These are phyloP conservation scores for Vaccinium vitisidaea DNA, from an alignment of 148 eudicot genomes.

Conservation along the genomic window DNA sequence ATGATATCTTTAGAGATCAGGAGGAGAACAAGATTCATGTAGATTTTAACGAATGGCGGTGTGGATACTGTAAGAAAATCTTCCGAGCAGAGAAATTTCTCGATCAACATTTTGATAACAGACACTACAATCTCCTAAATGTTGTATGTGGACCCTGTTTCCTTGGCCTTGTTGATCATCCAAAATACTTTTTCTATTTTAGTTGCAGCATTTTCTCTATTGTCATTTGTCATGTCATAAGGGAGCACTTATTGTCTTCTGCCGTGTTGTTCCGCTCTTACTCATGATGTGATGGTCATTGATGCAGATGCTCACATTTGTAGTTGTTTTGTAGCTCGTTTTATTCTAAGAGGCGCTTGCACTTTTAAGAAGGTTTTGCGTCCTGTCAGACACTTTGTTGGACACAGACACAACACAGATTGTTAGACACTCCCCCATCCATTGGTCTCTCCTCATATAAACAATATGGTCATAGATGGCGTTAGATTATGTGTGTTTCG, in stretches of 20 bases:
- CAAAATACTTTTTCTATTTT: background rate
- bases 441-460: background rate
- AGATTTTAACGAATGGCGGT: constrained; percentile 81
- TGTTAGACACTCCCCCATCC: background rate
- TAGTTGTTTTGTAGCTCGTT: background rate
- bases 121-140: constrained; percentile 79
- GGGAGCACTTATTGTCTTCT: background rate
- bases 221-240: background rate
- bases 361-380: background rate
- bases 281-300: background rate
- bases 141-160: constrained; percentile 44
- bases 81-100: constrained; percentile 69
- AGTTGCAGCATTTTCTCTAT: constrained; percentile 1
- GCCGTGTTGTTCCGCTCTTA: background rate
- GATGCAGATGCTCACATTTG: background rate
- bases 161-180: background rate
- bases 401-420: background rate
- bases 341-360: background rate
- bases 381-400: background rate
- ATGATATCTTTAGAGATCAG: constrained; percentile 84
- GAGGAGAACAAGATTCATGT: constrained; percentile 76
- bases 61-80: constrained; percentile 88
- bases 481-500: background rate
- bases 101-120: constrained; percentile 79
- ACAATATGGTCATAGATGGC: background rate